Evolutionary conservation across 805 yeast species (phyloP), one percentile per base, ranked within the genome.

Genomic region (Ogataea allantospora): DNA sequence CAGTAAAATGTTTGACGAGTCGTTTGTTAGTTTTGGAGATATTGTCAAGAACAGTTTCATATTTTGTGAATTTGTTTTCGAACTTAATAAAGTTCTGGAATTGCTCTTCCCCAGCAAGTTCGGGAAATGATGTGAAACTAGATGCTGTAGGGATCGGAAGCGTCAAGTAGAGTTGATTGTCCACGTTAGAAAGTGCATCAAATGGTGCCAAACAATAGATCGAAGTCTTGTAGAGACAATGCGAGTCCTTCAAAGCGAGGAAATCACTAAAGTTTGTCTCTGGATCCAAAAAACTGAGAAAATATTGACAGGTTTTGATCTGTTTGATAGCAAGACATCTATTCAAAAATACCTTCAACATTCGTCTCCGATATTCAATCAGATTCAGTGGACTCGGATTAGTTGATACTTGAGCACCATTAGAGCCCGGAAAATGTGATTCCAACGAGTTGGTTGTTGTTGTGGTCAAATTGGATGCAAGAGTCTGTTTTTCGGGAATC

Each of bases 231-330:
- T 36, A 37, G 14, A 83, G 58, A 9, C 66, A 61, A 3, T 73
- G 63, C 12, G 80, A 68, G 3, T 79, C 82, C 10, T 82, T 79
- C 3, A 75, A 57, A 30, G 62, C 64, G 33, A 82, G 53, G 2
- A 78, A 95, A 54, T 89, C 96, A 16, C 73, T 68, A 91, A 96
- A 93, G 48, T 77, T 75, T 9, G 86, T 77, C 43, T 83, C 83
- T 6, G 98, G 95, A 55, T 88, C 93, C 40, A 93, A 60, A 54
- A 93, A 93, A 54, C 82, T 78, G 27, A 78, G 72, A 53, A 88
- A 86, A 15, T 84, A 78, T 13, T 71, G 70, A 46, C 80, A 75
- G 17, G 70, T 69, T 26, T 78, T 63, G 15, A 93, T 70, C 46
- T 71, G 75, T 1, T 67, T 65, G 31, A 80, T 78, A 7, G 64